These are phyloP conservation scores for Wickerhamiella sergipiensis DNA, from an alignment of 805 yeast genomes.

Conservation along the genomic window DNA sequence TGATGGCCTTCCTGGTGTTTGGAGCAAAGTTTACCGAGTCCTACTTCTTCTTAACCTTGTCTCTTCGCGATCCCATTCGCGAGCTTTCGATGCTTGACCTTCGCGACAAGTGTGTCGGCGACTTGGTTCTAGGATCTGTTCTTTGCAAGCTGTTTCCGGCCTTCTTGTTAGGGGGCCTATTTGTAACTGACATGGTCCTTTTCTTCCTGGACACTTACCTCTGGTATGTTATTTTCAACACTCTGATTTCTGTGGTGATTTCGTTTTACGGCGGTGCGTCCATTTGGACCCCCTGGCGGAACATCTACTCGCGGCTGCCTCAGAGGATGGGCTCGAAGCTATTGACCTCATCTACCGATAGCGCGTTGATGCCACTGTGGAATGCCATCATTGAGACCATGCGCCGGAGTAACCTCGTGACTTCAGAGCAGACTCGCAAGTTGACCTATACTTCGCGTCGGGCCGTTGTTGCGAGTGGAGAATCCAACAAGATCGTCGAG, in stretches of 20 bases:
- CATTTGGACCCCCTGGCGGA: slow-evolving; percentile 83
- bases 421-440: slow-evolving; percentile 57
- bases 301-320: slow-evolving; percentile 62
- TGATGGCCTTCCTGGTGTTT: slow-evolving; percentile 57
- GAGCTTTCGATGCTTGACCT: slow-evolving; percentile 47
- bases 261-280: slow-evolving; percentile 68
- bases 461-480: slow-evolving; percentile 26
- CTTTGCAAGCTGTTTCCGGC: slow-evolving; percentile 46
- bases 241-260: slow-evolving; percentile 55
- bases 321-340: slow-evolving; percentile 62
- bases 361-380: slow-evolving; percentile 37
- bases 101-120: slow-evolving; percentile 47
- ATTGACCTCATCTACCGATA: slow-evolving; percentile 36
- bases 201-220: slow-evolving; percentile 72
- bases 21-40: slow-evolving; percentile 60
- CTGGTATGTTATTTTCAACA: slow-evolving; percentile 77
- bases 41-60: slow-evolving; percentile 60
- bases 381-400: slow-evolving; percentile 70
- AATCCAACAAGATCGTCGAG: slow-evolving; percentile 36
- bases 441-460: slow-evolving; percentile 37
- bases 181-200: slow-evolving; percentile 48
- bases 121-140: slow-evolving; percentile 35
- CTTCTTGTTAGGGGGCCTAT: slow-evolving; percentile 39
- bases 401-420: slow-evolving; percentile 67
- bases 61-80: slow-evolving; percentile 59